phyloP scores from a whole-genome alignment of 441 rosid species.

The Bruguiera hainesii region DNA sequence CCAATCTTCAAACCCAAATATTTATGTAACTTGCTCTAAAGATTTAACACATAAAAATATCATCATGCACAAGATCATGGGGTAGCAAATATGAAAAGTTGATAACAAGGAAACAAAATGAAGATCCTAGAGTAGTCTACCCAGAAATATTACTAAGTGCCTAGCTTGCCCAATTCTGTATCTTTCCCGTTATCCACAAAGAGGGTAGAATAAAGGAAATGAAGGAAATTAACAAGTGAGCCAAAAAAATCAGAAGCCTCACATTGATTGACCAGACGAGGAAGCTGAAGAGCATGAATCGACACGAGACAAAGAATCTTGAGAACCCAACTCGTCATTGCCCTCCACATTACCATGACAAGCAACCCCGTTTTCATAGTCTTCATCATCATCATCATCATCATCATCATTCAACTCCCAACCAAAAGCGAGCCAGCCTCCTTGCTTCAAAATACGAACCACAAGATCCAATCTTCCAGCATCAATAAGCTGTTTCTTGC shows the following conservation, averaged over 20 bases:
- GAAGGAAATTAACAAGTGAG: not conserved
- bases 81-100: too few relatives aligned
- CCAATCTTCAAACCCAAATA: too few relatives aligned
- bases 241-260: constrained; percentile 40
- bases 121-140: too few relatives aligned
- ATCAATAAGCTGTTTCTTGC: constrained; percentile 52
- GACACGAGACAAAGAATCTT: constrained; percentile 25
- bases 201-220: not conserved
- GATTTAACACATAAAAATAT: too few relatives aligned
- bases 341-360: constrained; percentile 7
- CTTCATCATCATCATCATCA: constrained; percentile 29
- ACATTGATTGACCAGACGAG: constrained; percentile 59
- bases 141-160: too few relatives aligned
- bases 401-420: constrained; percentile 62
- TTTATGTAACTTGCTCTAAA: too few relatives aligned
- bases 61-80: too few relatives aligned
- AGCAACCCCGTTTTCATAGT: constrained; percentile 12
- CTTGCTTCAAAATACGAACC: constrained; percentile 49
- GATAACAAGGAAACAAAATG: too few relatives aligned
- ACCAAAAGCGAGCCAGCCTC: constrained; percentile 90
- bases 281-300: constrained; percentile 34
- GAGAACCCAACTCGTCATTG: constrained; percentile 20
- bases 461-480: constrained; percentile 77
- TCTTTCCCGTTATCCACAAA: too few relatives aligned
- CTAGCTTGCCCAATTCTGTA: too few relatives aligned